Base-by-base conservation (phyloP, 495 filamentous ascomycete species). In the Penicillium bialowiezense region DNA sequence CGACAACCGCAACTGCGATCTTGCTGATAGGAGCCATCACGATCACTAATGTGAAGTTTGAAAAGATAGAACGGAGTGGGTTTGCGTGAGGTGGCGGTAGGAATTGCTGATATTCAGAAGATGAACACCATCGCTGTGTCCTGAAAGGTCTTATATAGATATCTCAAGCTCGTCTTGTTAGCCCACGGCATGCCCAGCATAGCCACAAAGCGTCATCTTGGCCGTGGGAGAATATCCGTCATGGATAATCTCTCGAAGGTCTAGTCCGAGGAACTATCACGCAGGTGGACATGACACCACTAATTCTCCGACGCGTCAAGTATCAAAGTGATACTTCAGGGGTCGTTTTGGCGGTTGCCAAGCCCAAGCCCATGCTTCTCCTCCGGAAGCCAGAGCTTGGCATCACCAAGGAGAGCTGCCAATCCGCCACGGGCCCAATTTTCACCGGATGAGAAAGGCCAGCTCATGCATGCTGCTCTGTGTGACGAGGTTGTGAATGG, bases 11-110 rank as follows among this genome's bases (percentile, higher is more conserved):
- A 13, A 59, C 60, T 45, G 64, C 36, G 20, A 68, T 44, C 21
- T 44, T 50, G 45, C 64, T 68, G 33, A 63, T 43, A 50, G 64
- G 62, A 32, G 52, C 39, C 64, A 66, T 70, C 51, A 41, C 26
- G 13, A 14, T 18, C 7, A 45, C 18, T 15, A 20, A 26, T 44
- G 40, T 24, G 12, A 20, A 43, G 34, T 31, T 37, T 23, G 7
- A 17, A 40, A 7, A 21, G 31, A 50, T 51, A 35, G 37, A 24
- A 23, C 15, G 41, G 38, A 24, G 28, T 41, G 1, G 10, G 36
- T 41, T n/a, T 34, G 6, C 18, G n/a, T 5, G 10, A 18, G 20
- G 36, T 9, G 21, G 44, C 15, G 2, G 26, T 24, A 31, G 24
- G 3, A 7, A 23, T 15, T 23, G 17, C 32, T 48, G 45, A 15